Evolutionary conservation across 495 filamentous ascomycete genomes (phyloP), one percentile per base, ranked within the genome.

Genomic region (Penicillium simplicissimum): DNA sequence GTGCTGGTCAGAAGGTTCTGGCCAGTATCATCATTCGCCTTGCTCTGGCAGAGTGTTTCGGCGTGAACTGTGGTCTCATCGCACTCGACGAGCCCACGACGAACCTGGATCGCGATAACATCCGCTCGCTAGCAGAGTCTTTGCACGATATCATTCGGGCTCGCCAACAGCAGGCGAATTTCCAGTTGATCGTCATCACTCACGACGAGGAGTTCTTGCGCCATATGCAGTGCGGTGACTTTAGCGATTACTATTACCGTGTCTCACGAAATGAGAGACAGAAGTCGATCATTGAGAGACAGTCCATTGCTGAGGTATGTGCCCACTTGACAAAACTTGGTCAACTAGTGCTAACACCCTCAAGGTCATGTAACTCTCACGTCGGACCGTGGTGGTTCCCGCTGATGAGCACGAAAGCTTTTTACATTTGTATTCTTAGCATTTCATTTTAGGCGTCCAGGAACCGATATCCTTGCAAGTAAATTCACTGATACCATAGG

Each of bases 11-110:
- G 74, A 96, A 94, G 69, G 94, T 99, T 28, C 84, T 99, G 23
- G 95, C 95, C 13, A 90, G 89, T 77, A 99, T 99, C 79, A 96
- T 99, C 77, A 98, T 99, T 72, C 93, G 95, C 5, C 83, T 99
- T 35, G 96, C 95, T 17, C 84, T 99, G 45, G 95, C 95, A 21
- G 96, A 99, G 72, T 96, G 93, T 65, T 99, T 99, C 70, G 96
- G 96, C 58, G 84, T 91, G 66, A 97, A 96, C 66, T 99, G 95
- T 71, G 95, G 95, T 47, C 80, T 98, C 48, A 98, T 98, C 73
- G 93, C 95, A 47, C 89, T 99, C 7, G 95, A 99, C 73, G 95
- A 99, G 74, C 95, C 95, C 11, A 99, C 95, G 1, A 99, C 95
- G 34, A 99, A 99, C 69, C 86, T 99, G 55, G 95, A 99, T 66